Conservation (phyloP, 768 basidiomycete genomes). For the Mycena rosella region DNA sequence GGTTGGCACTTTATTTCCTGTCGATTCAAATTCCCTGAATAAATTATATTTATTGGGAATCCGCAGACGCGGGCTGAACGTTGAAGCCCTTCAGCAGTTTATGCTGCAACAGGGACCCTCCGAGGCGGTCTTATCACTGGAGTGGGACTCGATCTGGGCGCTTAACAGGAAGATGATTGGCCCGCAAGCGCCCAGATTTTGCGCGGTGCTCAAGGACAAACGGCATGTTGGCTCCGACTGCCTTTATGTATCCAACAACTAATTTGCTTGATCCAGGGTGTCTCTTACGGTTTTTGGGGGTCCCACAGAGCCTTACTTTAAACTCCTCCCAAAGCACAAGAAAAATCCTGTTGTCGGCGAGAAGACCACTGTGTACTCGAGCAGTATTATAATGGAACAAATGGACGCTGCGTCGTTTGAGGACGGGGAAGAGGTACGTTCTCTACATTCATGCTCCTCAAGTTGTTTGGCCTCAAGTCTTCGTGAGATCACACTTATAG, state of each 20-base stretch:
- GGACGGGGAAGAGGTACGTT: conserved; percentile 88
- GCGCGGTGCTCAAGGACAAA: conserved; percentile 83
- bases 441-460: too few relatives aligned
- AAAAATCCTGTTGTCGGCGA: conserved; percentile 93
- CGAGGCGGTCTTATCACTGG: conserved; percentile 91
- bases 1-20: conserved; percentile 57
- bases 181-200: conserved; percentile 90
- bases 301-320: conserved; percentile 69
- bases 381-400: conserved; percentile 88
- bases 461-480: not conserved
- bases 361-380: conserved; percentile 88
- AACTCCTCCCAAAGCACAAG: conserved; percentile 89
- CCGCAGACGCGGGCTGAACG: conserved; percentile 92
- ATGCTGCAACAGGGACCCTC: conserved; percentile 97
- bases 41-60: too few relatives aligned
- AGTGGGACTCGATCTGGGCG: conserved; percentile 98
- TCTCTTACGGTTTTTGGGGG: conserved; percentile 80
- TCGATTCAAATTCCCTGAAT: conserved; percentile 50
- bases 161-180: conserved; percentile 96
- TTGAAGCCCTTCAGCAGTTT: conserved; percentile 93
- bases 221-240: too few relatives aligned
- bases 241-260: not conserved
- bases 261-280: conserved; percentile 64
- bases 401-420: conserved; percentile 91
- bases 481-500: conserved; percentile 93